Conservation (phyloP, 2,329 filamentous ascomycete genomes). For the Ophidiomyces ophidiicola region DNA sequence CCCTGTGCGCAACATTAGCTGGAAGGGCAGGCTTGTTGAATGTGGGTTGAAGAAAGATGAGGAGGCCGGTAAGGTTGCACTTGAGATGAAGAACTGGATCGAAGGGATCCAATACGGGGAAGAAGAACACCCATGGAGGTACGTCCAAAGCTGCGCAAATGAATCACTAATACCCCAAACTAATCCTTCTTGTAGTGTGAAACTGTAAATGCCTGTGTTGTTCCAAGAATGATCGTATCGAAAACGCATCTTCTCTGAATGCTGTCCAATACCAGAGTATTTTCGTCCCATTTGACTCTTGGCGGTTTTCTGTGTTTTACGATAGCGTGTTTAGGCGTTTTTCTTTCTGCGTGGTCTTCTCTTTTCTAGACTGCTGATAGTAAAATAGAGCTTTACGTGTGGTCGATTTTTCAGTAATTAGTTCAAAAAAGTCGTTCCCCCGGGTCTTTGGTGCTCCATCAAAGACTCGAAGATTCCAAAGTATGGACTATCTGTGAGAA, state of each 20-base stretch:
- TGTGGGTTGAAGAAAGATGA: conserved; percentile 70
- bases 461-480: no score
- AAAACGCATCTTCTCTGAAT: neutral
- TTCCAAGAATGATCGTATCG: no score
- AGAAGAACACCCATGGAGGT: conserved; percentile 84
- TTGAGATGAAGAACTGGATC: conserved; percentile 91
- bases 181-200: conserved; percentile 7
- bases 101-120: conserved; percentile 92
- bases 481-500: no score
- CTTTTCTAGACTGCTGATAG: no score
- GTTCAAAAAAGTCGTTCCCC: no score
- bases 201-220: conserved; percentile 10
- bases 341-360: neutral
- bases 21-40: conserved; percentile 67
- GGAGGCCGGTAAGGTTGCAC: conserved; percentile 77
- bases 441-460: no score
- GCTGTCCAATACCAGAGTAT: neutral
- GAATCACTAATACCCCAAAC: neutral
- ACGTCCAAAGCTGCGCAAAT: conserved; percentile 19
- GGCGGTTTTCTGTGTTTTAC: neutral
- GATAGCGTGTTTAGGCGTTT: neutral
- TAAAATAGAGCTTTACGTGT: no score
- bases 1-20: conserved; percentile 79
- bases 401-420: no score
- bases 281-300: neutral